These are phyloP conservation scores for Giardia muris DNA, from an alignment of 208 protist genomes.

Conservation along the genomic window DNA sequence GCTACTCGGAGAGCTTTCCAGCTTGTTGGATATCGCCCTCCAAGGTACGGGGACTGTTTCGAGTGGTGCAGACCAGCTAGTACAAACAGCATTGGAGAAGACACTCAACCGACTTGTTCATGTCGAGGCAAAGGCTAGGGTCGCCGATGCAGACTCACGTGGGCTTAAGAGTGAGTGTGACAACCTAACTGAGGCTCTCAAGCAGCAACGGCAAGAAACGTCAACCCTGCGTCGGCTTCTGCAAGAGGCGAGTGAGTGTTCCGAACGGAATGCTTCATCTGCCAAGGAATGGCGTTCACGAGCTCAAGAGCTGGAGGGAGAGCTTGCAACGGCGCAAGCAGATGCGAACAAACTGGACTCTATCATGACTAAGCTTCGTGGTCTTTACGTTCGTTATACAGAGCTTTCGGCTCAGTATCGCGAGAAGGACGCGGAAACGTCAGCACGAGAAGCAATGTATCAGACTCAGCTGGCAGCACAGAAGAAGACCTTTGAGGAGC, in stretches of 20 bases:
- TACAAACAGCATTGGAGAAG: neutral
- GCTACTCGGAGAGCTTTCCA: neutral
- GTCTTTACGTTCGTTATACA: neutral
- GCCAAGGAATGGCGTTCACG: neutral
- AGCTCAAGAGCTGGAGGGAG: neutral
- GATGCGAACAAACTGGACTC: neutral
- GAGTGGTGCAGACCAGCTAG: neutral
- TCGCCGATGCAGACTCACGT: neutral
- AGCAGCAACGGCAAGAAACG: neutral
- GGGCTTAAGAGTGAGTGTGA: neutral
- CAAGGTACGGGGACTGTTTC: neutral
- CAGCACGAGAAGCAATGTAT: neutral
- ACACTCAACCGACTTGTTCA: neutral
- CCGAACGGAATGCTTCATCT: neutral
- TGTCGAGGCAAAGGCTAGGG: neutral
- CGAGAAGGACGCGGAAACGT: neutral
- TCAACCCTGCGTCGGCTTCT: neutral
- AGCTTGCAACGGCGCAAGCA: neutral
- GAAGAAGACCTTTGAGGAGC: neutral
- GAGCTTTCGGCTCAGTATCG: neutral
- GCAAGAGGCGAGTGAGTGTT: neutral
- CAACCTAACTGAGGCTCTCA: neutral
- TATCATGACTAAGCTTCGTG: neutral
- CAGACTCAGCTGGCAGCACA: neutral
- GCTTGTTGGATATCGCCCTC: neutral